Base-by-base conservation (phyloP, 768 basidiomycete species). In the Tricholoma sp. region DNA sequence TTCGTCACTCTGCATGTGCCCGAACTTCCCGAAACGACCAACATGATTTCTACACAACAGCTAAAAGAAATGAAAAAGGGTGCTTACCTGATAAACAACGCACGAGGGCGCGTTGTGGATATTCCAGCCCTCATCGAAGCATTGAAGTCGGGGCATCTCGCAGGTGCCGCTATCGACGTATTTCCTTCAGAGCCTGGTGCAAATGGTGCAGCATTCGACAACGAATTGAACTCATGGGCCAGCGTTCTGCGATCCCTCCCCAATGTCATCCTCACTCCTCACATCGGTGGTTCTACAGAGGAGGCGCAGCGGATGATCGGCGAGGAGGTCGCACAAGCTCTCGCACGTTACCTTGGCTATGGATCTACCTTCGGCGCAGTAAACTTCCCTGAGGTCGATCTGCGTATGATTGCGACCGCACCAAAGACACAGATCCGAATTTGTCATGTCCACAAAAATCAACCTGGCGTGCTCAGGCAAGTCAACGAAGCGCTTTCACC, bases 351-450 rank as follows among this genome's bases (percentile, higher is more conserved):
- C 74, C 85, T 98, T 70, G 89, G 87, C 72, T 93, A 87, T 67
- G 97, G 97, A 51, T 87, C 94, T 24, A 91, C 92, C 3, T 58
- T 93, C 55, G 94, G 94, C 48, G 88, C 94, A 3, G 97, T 98
- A 79, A 98, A 98, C 78, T 98, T 99, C 85, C 96, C 97, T 50
- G 96, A 98, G 75, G 95, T 99, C 65, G 93, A 96, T 74, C 78
- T 99, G 39, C 89, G 96, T 57, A 86, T 93, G 52, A 96, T 98
- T 69, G 84, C 88, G 9, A 82, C 85, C 2, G 91, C 94, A 61
- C 88, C 94, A 67, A 82, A 81, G 50, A 80, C 80, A 59, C 80
- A 89, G 66, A 83, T 98, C 61, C 89, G 97, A 59, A 79, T 99
- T 33, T 98, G 97, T 74, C 85, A 98, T 71, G 89, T 97, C 50